Conservation (phyloP, 2,329 filamentous ascomycete genomes). For the Pseudogymnoascus sp. region DNA sequence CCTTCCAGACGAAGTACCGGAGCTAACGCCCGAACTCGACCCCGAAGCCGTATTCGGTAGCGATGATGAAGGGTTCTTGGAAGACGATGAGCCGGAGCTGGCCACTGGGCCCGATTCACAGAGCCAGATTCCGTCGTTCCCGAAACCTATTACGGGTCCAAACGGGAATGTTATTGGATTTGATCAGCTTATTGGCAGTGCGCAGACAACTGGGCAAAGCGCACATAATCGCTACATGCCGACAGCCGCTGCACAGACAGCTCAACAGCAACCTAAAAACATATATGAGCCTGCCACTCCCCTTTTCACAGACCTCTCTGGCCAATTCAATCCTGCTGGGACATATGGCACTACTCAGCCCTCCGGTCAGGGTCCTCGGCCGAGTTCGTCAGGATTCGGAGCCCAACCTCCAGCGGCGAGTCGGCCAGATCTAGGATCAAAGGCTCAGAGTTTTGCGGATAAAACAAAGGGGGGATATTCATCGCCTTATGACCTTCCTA, state of each 20-base stretch:
- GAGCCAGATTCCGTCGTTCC: slow-evolving; percentile 19
- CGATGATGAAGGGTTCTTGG: slow-evolving; percentile 77
- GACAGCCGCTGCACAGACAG: slow-evolving; percentile 12
- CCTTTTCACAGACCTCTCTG: slow-evolving; percentile 24
- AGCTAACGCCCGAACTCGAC: slow-evolving; percentile 44
- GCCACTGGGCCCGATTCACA: slow-evolving; percentile 21
- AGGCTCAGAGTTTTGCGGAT: slow-evolving; percentile 77
- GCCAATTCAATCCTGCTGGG: slow-evolving; percentile 18
- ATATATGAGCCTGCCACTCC: slow-evolving; percentile 23
- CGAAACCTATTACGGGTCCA: slow-evolving; percentile 19
- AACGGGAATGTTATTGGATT: slow-evolving; percentile 27
- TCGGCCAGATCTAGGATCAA: slow-evolving; percentile 38
- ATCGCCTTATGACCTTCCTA: slow-evolving; percentile 90
- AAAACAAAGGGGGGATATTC: slow-evolving; percentile 87
- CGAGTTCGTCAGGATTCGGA: background rate
- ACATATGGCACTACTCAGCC: slow-evolving; percentile 14
- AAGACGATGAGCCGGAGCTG: slow-evolving; percentile 37
- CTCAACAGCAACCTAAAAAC: slow-evolving; percentile 14
- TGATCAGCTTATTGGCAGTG: slow-evolving; percentile 13
- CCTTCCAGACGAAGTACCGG: slow-evolving; percentile 43
- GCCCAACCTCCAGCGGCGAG: slow-evolving; percentile 23
- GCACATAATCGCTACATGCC: slow-evolving; percentile 23
- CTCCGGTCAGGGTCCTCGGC: background rate
- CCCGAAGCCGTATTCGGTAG: slow-evolving; percentile 64
- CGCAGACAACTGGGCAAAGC: slow-evolving; percentile 14